A percentile compares a stretch with the other conserved stretches of the same genome.
phyloP scores from a whole-genome alignment of 2,329 filamentous ascomycete species.

The Ascocoryne sarcoides region DNA sequence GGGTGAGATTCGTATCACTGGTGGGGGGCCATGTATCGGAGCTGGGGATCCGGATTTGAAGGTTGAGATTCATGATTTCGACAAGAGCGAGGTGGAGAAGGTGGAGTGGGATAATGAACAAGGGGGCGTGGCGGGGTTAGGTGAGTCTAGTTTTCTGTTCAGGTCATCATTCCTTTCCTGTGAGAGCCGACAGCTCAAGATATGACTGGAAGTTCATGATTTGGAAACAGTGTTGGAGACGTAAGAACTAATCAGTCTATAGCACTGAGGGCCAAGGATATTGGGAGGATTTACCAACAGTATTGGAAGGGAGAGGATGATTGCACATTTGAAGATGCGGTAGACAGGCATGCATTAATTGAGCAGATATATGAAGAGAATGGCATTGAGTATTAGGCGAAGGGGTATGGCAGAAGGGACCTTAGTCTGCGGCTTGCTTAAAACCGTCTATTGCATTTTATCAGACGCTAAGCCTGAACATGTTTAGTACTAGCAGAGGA shows the following conservation, averaged over 20 bases:
- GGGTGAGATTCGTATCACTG: constrained; percentile 32
- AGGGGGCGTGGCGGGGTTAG: no score
- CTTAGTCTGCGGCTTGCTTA: no score
- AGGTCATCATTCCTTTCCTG: no score
- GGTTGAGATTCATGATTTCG: constrained; percentile 12
- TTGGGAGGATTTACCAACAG: constrained; percentile 14
- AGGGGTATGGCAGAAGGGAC: neutral
- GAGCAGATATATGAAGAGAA: constrained; percentile 18
- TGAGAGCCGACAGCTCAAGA: no score
- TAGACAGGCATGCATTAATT: constrained; percentile 20
- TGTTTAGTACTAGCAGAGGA: no score
- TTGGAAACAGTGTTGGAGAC: no score
- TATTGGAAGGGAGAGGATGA: constrained; percentile 9
- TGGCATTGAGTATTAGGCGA: constrained; percentile 6
- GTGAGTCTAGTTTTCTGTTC: no score
- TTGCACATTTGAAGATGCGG: constrained; percentile 22
- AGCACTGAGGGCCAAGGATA: constrained; percentile 19
- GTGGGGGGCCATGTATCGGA: constrained; percentile 10
- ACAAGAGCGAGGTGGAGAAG: constrained; percentile 5
- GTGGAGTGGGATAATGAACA: constrained; percentile 10
- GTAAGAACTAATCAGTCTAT: no score
- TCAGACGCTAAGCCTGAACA: no score
- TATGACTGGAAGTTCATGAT: no score
- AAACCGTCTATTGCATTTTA: no score
- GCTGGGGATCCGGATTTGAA: constrained; percentile 14